Conservation (phyloP, 805 yeast species). For the Ogataea haglerorum region DNA sequence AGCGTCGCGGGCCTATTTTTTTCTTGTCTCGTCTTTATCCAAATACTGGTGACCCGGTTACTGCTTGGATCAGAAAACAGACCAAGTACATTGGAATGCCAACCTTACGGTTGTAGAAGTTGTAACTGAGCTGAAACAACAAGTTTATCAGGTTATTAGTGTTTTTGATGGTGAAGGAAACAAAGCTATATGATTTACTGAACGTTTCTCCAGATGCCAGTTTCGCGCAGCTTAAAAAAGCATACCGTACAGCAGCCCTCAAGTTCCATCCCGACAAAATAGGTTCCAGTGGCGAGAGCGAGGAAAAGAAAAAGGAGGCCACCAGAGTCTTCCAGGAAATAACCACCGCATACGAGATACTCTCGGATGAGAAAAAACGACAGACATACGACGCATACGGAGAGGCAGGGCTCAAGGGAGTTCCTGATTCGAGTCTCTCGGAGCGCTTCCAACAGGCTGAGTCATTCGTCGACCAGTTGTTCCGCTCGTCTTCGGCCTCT, state of each 20-base stretch:
- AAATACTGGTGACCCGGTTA: conserved; percentile 2
- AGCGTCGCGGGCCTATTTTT: background rate
- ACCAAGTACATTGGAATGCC: background rate
- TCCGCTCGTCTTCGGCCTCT: conserved; percentile 1
- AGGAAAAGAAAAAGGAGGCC: conserved; percentile 44
- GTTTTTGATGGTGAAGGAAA: conserved; percentile 61
- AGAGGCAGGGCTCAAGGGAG: conserved; percentile 49
- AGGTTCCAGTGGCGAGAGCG: conserved; percentile 70
- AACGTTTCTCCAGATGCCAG: conserved; percentile 65
- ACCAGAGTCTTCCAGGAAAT: conserved; percentile 97
- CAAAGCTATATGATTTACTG: conserved; percentile 68
- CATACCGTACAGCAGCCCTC: conserved; percentile 79
- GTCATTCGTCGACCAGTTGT: conserved; percentile 7
- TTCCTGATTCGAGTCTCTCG: background rate
- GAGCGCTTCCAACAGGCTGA: conserved; percentile 4
- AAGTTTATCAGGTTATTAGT: background rate
- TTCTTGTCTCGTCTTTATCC: conserved; percentile 5
- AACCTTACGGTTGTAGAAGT: background rate
- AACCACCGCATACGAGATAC: conserved; percentile 91
- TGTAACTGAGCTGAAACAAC: background rate
- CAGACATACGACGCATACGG: conserved; percentile 88
- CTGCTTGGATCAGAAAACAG: conserved; percentile 2
- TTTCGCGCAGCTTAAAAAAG: conserved; percentile 68
- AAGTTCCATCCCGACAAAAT: conserved; percentile 94
- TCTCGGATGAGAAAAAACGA: conserved; percentile 77